Evolutionary conservation across 306 rosid species (phyloP), one percentile per base, ranked within the genome.

Genomic region (Mimosa bimucronata): DNA sequence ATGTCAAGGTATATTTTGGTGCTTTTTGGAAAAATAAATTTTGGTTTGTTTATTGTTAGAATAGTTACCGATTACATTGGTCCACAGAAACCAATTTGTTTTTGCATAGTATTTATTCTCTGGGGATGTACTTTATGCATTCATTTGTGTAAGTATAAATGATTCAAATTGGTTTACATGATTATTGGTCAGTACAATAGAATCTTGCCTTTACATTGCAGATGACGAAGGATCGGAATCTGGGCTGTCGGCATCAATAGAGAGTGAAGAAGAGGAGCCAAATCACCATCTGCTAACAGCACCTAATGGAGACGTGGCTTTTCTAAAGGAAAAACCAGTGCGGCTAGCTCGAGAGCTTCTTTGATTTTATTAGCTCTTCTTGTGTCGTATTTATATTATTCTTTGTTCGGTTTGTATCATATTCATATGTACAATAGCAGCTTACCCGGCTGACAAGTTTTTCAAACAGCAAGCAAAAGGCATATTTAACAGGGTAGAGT

Each of bases 151-250:
- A 9, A 48, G 14, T 50, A 16, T 50, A 16, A 50, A 16, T 18
- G 1, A 50, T 55, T 55, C 28, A 55, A 21, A 21, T 13, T 55
- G 68, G 40, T 62, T 62, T 62, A 38, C 21, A 2, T 62, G 9
- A 53, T 74, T 6, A 37, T 30, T 29, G 45, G 65, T 65, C 29
- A 6, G 7, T 21, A 8, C 45, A 58, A 58, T 40, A 7, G 2
- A 26, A 66, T 28, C 16, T 40, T 38, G 53, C 48, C 25, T 19
- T 58, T 45, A 30, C 16, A 79, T 73, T 85, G 58, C 91, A 92
- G 97, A 88, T 50, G 98, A 89, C 1, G 98, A 90, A 12, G 93
- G 87, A 70, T 88, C 97, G 66, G 97, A 86, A 73, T 83, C 90
- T 52, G 87, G 76, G 52, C 80, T 87, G 66, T 86, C 89, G 19